Conservation (phyloP, 1,284 basidiomycete species). For the Sutorius eximius region DNA sequence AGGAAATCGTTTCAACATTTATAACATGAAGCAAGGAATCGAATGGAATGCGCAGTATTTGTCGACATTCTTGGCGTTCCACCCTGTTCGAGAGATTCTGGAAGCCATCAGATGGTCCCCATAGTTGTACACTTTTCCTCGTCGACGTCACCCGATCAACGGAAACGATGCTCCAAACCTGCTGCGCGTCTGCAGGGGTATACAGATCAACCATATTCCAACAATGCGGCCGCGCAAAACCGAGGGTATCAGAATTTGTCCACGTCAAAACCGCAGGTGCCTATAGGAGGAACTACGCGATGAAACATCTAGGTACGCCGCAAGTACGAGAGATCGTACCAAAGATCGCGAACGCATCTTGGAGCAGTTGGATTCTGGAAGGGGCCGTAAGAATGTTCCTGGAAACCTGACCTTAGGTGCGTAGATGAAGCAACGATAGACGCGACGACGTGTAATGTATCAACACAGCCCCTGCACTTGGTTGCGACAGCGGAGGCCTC, state of each 20-base stretch:
- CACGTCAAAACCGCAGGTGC: background rate
- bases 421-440: background rate
- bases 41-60: background rate
- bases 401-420: background rate
- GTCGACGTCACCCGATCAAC: background rate
- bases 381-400: background rate
- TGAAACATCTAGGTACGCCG: background rate
- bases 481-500: background rate
- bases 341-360: background rate
- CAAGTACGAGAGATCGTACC: slow-evolving; percentile 1
- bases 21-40: background rate
- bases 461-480: background rate
- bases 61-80: background rate
- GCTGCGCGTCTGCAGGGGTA: background rate
- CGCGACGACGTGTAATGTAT: background rate
- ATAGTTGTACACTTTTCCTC: background rate
- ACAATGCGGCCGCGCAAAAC: background rate
- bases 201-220: background rate
- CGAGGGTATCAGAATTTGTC: background rate
- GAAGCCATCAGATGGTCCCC: background rate
- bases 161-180: background rate
- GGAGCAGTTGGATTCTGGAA: background rate
- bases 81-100: background rate
- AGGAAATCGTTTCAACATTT: background rate
- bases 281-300: background rate